Percentiles rank a stretch among this genome's conserved stretches.
These are phyloP conservation scores for Monosporozyma solicola DNA, from an alignment of 805 yeast genomes.

Conservation along the genomic window DNA sequence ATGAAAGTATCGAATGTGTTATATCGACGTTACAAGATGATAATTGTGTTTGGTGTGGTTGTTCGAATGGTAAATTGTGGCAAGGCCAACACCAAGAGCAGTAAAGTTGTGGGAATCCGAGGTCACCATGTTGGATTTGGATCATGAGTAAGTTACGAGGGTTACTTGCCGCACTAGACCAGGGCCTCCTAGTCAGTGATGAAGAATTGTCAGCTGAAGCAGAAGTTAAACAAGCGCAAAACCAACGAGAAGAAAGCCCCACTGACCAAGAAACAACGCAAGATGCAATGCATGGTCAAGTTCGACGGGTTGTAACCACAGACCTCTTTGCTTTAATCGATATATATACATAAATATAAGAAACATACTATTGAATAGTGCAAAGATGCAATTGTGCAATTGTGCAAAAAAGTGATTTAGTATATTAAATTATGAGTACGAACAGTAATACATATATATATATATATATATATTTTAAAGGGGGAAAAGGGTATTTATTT, in stretches of 20 bases:
- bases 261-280: background rate
- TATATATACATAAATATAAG: too few species aligned
- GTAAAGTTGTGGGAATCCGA: conserved; percentile 61
- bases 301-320: too few species aligned
- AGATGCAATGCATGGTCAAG: too few species aligned
- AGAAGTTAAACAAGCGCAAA: conserved; percentile 4
- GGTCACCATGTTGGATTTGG: conserved; percentile 68
- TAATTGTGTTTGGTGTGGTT: conserved; percentile 65
- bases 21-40: conserved; percentile 41
- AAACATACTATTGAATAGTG: too few species aligned
- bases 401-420: too few species aligned
- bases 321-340: too few species aligned
- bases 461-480: too few species aligned
- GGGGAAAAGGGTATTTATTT: background rate
- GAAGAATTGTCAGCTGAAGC: conserved; percentile 8
- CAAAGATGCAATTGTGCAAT: background rate
- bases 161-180: conserved; percentile 27
- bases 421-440: too few species aligned
- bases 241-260: conserved; percentile 9
- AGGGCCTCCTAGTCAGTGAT: conserved; percentile 15
- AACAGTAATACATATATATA: too few species aligned
- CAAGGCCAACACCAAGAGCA: conserved; percentile 54
- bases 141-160: too few species aligned
- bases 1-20: conserved; percentile 66
- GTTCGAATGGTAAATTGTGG: conserved; percentile 66